These are phyloP conservation scores for Aureobasidium namibiae DNA, from an alignment of 2,329 filamentous ascomycete genomes.

Conservation along the genomic window DNA sequence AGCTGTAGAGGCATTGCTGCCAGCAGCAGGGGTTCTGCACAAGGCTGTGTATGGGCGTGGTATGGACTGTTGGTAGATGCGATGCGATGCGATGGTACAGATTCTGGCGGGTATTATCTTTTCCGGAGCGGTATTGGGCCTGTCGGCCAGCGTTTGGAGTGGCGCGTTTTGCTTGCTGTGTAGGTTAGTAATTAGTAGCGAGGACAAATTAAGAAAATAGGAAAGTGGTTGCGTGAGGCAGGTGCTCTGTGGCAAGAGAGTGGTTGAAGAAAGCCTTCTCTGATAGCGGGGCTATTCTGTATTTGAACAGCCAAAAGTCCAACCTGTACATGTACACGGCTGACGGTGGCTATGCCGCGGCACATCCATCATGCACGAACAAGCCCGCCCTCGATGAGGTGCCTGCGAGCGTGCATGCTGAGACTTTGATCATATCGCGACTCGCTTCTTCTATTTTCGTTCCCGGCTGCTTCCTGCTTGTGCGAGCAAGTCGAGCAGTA, in stretches of 20 bases:
- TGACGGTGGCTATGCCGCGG: constrained; percentile 11
- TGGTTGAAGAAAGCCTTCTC: constrained; percentile 11
- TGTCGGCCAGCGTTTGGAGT: neutral
- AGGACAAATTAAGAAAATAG: constrained; percentile 1
- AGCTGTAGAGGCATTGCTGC: constrained; percentile 76
- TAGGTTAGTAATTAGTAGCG: constrained; percentile 10
- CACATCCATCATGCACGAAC: neutral
- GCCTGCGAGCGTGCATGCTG: neutral
- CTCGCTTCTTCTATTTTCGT: constrained; percentile 3
- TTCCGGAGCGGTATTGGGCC: constrained; percentile 6
- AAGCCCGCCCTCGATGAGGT: neutral
- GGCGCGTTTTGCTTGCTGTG: neutral
- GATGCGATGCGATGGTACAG: constrained; percentile 14
- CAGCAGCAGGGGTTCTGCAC: neutral
- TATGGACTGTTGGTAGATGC: neutral
- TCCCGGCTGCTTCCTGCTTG: neutral
- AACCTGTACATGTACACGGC: constrained; percentile 1
- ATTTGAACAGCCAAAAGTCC: neutral
- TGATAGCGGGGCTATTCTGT: constrained; percentile 8
- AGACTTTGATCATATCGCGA: neutral
- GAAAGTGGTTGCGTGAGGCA: constrained; percentile 2
- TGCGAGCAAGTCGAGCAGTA: neutral
- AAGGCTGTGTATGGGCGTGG: neutral
- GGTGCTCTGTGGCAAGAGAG: neutral
- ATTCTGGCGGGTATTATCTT: constrained; percentile 2